These are phyloP conservation scores for Penicillium vulpinum DNA, from an alignment of 2,329 filamentous ascomycete species.

Conservation along the genomic window DNA sequence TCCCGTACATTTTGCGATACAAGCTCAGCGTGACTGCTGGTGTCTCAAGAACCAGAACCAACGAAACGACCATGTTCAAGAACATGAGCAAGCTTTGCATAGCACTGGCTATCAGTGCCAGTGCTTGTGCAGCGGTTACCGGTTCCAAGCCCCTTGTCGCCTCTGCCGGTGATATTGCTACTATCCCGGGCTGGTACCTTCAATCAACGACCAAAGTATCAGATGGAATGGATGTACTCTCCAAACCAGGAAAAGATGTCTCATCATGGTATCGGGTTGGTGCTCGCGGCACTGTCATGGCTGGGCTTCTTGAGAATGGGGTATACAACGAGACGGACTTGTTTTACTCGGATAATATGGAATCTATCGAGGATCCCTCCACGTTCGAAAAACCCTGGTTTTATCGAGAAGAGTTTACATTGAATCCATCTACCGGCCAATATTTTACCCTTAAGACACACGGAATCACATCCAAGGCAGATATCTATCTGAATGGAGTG, in stretches of 20 bases:
- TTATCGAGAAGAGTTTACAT: constrained; percentile 56
- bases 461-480: constrained; percentile 61
- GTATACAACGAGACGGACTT: constrained; percentile 55
- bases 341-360: constrained; percentile 57
- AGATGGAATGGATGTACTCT: constrained; percentile 42
- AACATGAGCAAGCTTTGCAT: not conserved
- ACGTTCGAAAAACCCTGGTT: constrained; percentile 58
- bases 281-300: constrained; percentile 58
- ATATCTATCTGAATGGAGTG: constrained; percentile 61
- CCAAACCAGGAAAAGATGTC: constrained; percentile 47
- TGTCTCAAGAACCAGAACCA: not conserved
- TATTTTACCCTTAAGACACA: constrained; percentile 59
- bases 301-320: constrained; percentile 55
- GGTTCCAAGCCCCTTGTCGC: constrained; percentile 18
- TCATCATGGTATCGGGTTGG: constrained; percentile 55
- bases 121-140: not conserved
- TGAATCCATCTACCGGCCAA: constrained; percentile 36
- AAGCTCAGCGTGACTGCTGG: not conserved
- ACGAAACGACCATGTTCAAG: not conserved
- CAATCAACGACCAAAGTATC: constrained; percentile 46
- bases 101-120: not conserved
- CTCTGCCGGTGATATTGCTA: constrained; percentile 24
- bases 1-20: not conserved
- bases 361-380: constrained; percentile 45
- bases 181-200: constrained; percentile 51